phyloP scores from a whole-genome alignment of 305 asterid species.

The Fraxinus velutina region DNA sequence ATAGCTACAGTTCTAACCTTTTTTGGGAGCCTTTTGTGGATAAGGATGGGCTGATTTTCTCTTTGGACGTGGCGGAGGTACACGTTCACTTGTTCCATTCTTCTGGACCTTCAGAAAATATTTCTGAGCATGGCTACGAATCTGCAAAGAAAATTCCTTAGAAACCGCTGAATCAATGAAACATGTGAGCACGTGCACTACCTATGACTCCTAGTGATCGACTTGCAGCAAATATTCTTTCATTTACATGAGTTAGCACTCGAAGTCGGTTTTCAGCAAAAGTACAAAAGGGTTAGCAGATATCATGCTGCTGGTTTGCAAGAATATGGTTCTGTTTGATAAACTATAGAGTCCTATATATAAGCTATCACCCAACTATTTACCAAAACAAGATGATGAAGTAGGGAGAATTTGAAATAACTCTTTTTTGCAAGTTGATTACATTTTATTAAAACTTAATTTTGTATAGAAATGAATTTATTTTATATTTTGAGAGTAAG shows the following conservation, averaged over 20 bases:
- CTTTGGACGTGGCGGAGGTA: slow-evolving; percentile 98
- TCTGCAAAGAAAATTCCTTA: slow-evolving; percentile 51
- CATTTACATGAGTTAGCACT: background rate
- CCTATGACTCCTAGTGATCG: background rate
- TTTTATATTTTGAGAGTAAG: background rate
- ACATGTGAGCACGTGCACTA: background rate
- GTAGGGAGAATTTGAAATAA: background rate
- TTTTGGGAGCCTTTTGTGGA: slow-evolving; percentile 82
- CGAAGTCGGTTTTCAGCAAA: background rate
- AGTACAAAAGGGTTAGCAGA: background rate
- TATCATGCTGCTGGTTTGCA: background rate
- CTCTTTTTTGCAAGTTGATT: background rate
- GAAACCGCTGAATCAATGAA: slow-evolving; percentile 15
- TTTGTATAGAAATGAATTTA: background rate
- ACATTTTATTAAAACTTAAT: background rate
- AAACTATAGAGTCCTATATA: background rate
- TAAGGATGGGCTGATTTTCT: slow-evolving; percentile 89
- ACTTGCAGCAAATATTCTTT: slow-evolving; percentile 3
- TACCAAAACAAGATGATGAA: background rate
- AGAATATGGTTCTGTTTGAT: background rate
- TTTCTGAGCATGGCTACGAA: slow-evolving; percentile 95
- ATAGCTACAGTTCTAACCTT: slow-evolving; percentile 35
- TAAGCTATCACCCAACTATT: background rate
- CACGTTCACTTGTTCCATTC: slow-evolving; percentile 74
- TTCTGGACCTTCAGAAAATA: slow-evolving; percentile 89